Base-by-base conservation (phyloP, 2,329 filamentous ascomycete species). In the Torrubiella hemipterigena region DNA sequence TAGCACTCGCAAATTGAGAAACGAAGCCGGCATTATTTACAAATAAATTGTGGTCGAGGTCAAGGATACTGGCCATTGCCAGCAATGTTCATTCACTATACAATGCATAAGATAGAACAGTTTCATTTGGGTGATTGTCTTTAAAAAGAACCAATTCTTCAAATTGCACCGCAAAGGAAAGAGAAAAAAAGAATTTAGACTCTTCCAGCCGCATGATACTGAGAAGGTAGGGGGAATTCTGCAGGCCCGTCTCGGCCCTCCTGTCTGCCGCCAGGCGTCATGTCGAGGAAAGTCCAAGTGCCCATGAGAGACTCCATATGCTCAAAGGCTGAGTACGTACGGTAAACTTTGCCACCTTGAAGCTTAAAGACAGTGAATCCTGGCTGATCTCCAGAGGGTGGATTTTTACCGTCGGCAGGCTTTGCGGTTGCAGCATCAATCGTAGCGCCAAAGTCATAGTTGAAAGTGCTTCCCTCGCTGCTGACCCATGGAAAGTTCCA, bases 401-500 rank as follows among this genome's bases (percentile, higher is more conserved):
- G 22, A 14, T 38, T 34, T 22, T 34, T 34, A 30, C 26, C 28
- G 14, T 38, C 51, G 23, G 41, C 28, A 4, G 45, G 36, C 10
- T 42, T 41, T 10, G 32, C 22, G 5, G 48, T 33, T 3, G 30
- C 30, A 8, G 41, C 33, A 27, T 53, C 46, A 14, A 47, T 30
- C 4, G 44, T 48, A 17, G 38, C 51, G 16, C 48, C 39, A 25
- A 50, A 54, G 34, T 54, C 51, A 34, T 49, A 51, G 35, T 55
- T 55, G 41, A 55, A 56, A 19, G 45, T 39, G 11, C 38, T 43
- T 1, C 38, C 46, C 12, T 39, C 41, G 13, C 45, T 49, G 4
- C 45, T 47, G 24, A 46, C 48, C 44, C 52, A 57, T 7, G 52
- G 53, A 23, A 55, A 52, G 4, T 34, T 42, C 53, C 51, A 59